phyloP scores from a whole-genome alignment of 2,329 filamentous ascomycete species.

The Aspergillus latus region DNA sequence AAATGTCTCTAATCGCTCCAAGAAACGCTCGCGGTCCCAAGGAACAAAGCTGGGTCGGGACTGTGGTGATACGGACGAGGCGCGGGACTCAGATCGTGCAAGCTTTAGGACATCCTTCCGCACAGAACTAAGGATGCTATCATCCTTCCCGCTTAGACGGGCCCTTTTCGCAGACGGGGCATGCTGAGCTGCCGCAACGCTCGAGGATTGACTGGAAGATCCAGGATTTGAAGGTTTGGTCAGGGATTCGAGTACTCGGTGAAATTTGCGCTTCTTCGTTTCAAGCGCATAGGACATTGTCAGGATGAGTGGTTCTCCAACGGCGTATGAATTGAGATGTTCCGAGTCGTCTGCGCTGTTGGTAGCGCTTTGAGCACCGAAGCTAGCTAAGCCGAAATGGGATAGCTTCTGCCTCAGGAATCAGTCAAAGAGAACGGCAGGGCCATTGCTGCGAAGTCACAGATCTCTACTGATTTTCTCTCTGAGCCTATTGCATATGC shows the following conservation, averaged over 20 bases:
- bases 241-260: slow-evolving; percentile 47
- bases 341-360: neutral
- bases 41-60: slow-evolving; percentile 73
- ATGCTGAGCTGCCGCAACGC: slow-evolving; percentile 25
- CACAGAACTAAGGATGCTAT: slow-evolving; percentile 22
- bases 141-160: slow-evolving; percentile 29
- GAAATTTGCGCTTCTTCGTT: slow-evolving; percentile 50
- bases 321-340: neutral
- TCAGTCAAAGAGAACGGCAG: neutral
- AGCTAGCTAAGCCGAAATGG: slow-evolving; percentile 17
- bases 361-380: slow-evolving; percentile 2
- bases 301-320: neutral
- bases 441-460: neutral
- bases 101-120: slow-evolving; percentile 29
- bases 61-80: slow-evolving; percentile 33
- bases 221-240: slow-evolving; percentile 34
- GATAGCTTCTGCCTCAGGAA: slow-evolving; percentile 25
- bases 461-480: too few species aligned
- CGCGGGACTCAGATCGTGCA: slow-evolving; percentile 30
- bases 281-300: slow-evolving; percentile 47
- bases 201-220: slow-evolving; percentile 17
- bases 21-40: slow-evolving; percentile 77
- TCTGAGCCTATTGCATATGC: neutral
- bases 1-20: slow-evolving; percentile 80
- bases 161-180: slow-evolving; percentile 37